Base-by-base conservation (phyloP, 768 basidiomycete genomes). In the Lactarius deliciosus region DNA sequence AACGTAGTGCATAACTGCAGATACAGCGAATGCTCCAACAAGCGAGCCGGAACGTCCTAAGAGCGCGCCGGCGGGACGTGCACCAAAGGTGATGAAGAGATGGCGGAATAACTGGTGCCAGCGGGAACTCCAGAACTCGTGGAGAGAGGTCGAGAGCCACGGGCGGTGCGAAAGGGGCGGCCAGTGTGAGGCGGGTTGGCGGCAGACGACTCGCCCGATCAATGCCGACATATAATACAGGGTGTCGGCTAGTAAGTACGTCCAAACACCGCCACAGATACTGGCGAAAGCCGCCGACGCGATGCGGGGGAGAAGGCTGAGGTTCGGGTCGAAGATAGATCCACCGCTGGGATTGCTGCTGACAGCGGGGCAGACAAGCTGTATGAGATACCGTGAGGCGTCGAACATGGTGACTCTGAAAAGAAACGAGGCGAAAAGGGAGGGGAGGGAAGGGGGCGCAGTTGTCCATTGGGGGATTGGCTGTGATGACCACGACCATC, bases 11-110 rank as follows among this genome's bases (percentile, higher is more conserved):
- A 90, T 71, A 3, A 84, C 32, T 8, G 81, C 86, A 0, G 89
- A 90, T 6, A 83, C 67, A 1, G 82, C 60, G 73, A 91, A 91
- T 5, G 81, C 83, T 8, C 86, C 88, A 2, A 89, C 63, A 5
- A 88, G 76, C 4, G 72, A 5, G 16, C 41, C 41, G 16, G 41
- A 16, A 6, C 41, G 41, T 41, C 41, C 41, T 41, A 41, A 16
- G 6, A 83, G 65, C 61, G 71, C 71, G 40, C 72, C 72, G 32
- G 83, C 58, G 0, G 75, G 78, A 18, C 61, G 60, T 1, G 72
- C 73, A 20, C 78, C 80, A 3, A 78, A 16, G 28, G 69, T 41
- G 53, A 77, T 53, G 64, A 79, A 79, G 2, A 56, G 45, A 5
- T 65, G 74, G 80, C 81, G 9, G 78, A 70, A 11, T 41, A 41